Base-by-base conservation (phyloP, 345 rosid genomes). In the Lepidium didymum region DNA sequence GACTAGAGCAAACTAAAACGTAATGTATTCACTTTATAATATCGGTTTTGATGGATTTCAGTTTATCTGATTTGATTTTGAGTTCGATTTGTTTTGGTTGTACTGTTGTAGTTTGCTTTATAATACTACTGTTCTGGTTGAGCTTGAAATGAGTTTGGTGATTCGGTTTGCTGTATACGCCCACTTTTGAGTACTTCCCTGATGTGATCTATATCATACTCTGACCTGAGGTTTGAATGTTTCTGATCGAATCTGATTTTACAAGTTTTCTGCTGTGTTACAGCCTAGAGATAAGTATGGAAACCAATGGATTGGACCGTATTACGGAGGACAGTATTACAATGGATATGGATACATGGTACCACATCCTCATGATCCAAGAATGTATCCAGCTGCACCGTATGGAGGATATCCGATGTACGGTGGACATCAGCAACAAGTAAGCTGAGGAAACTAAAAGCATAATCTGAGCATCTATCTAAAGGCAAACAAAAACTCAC, bases 351-450 rank as follows among this genome's bases (percentile, higher is more conserved):
- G 99, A 45, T 94, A 91, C 70, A 82, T 84, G 59, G 4, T 86
- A 51, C 90, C 87, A 10, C 85, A 85, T 38, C 85, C 92, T 57
- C 91, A 84, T 38, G 92, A 91, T 68, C 91, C 95, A 13, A 78
- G 81, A 73, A 85, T 86, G 87, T 94, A 94, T 35, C 82, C 84
- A 0, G 85, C 77, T 34, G 78, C 86, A 5, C 78, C 87, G 62
- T 91, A 93, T 61, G 92, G 90, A 10, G 84, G 86, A 3, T 94
- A 88, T 68, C 95, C 92, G 1, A 58, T 88, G 62, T 94, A 87
- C 18, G 92, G 92, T 31, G 85, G 82, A 69, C 87, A 85, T 74
- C 97, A 94, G 69, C 91, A 91, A 62, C 96, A 94, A 81, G 99
- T 94, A 78, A 94, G 88, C 92, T 91, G 84, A 91, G 31, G 60